Evolutionary conservation across 441 rosid species (phyloP), one percentile per base, ranked within the genome.

Genomic region (Populus trichocarpa): DNA sequence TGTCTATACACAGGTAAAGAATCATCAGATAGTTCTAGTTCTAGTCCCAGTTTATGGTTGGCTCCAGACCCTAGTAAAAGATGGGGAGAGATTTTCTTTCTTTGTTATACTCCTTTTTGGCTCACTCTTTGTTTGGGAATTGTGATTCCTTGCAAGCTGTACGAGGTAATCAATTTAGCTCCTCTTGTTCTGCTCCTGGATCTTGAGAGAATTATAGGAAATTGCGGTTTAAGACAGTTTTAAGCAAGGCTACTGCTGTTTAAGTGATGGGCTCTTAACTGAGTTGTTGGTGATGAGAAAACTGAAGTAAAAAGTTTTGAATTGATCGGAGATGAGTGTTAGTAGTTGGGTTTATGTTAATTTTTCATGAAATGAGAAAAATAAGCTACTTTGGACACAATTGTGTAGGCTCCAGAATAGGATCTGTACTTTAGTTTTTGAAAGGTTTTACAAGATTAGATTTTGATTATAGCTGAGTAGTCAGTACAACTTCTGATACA

Each of bases 1-100:
- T 22, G 35, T 20, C 25, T 50, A 59, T 25, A 20, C 23, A n/a
- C 74, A 82, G 81, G 77, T 65, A 53, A 30, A 63, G 68, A 82
- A 67, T 74, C 88, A 36, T 75, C 77, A 40, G 35, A 66, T 76
- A 11, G 35, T 16, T 26, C 16, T 76, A 7, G 35, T 16, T 26
- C 16, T 80, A 72, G 78, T 75, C 64, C 83, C 57, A 89, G 93
- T 73, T 84, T 87, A 75, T 96, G 99, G 99, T 63, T 96, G 70
- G 89, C 99, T 57, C n/a, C 90, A 9, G 88, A 91, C 77, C 92
- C 93, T 22, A 96, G 98, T 73, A 96, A 94, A 86, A 87, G 96
- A 90, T 96, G 98, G 99, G 99, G 89, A 18, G 99, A 94, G 80
- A 89, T 94, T 73, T 96, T 96, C 88, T 94, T 96, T 81, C 95